Evolutionary conservation across 305 asterid genomes (phyloP).

Genomic region (Fraxinus platypoda): DNA sequence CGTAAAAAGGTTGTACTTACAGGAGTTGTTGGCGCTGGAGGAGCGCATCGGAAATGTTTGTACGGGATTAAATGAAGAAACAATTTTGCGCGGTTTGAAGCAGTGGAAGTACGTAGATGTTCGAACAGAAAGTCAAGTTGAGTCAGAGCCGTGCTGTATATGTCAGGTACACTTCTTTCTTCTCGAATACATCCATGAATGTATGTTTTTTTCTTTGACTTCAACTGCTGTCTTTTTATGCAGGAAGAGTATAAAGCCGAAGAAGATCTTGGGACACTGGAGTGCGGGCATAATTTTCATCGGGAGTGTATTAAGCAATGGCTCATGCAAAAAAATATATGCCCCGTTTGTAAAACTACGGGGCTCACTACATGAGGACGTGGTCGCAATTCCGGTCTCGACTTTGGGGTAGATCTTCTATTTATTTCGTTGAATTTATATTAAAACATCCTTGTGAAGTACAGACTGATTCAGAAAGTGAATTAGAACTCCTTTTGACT

Average conservation of each 20-base stretch:
- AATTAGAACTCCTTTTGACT: neutral
- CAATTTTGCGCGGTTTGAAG: constrained; percentile 58
- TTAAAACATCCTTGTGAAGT: neutral
- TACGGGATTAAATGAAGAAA: constrained; percentile 77
- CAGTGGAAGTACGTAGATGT: constrained; percentile 34
- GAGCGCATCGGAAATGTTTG: constrained; percentile 88
- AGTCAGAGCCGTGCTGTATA: constrained; percentile 85
- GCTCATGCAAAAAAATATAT: constrained; percentile 44
- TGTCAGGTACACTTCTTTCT: constrained; percentile 59
- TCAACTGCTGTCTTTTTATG: neutral
- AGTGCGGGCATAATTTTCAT: constrained; percentile 52
- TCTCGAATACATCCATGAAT: neutral
- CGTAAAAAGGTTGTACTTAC: constrained; percentile 13
- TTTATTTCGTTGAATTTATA: neutral
- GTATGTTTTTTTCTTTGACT: neutral
- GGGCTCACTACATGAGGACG: constrained; percentile 32
- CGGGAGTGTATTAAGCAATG: constrained; percentile 41
- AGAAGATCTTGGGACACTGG: constrained; percentile 38
- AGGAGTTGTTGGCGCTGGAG: constrained; percentile 86
- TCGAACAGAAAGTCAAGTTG: constrained; percentile 29
- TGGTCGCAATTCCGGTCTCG: neutral
- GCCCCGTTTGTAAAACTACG: constrained; percentile 47
- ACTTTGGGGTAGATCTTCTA: neutral
- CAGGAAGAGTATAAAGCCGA: constrained; percentile 46
- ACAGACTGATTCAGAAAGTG: neutral